Base-by-base conservation (phyloP, 2,329 filamentous ascomycete genomes). In the Cadophora sp. region DNA sequence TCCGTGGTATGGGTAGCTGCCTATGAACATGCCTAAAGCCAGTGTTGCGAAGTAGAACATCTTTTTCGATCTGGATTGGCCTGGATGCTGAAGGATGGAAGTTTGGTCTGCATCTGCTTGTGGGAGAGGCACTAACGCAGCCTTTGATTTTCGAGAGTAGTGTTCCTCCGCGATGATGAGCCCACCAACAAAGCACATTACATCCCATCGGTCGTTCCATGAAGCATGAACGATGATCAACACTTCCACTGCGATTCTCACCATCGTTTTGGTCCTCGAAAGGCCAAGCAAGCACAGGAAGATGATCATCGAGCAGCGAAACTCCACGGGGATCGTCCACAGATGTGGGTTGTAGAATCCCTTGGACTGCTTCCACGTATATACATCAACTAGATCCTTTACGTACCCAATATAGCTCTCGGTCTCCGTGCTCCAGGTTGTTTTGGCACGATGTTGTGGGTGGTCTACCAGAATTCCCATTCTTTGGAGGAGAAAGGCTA, bases 131-230 rank as follows among this genome's bases (percentile, higher is more conserved):
- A 6, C 6, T 13, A 5, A 41, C 6, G 9, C 55, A 3, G 55
- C n/a, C 16, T 43, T 22, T 9, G 27, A 27, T 63, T 69, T 62
- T 18, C 70, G 68, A 13, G 64, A 53, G 63, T 67, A 56, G 43
- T 68, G 63, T 4, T 71, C 51, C 50, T 71, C 69, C 22, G 65
- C 65, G 4, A 73, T 59, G 9, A 71, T 43, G 16, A 68, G 63
- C 6, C 68, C 71, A 16, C 62, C 59, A n/a, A 71, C 48, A 59
- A 71, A 73, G n/a, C 69, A 67, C 33, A 70, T 69, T 7, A 70
- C 20, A 36, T 73, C 47, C 11, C 58, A 59, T 30, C 65, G 64
- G n/a, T 59, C 67, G 33, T 60, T 53, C 58, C 51, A 71, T 8
- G 67, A 39, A 20, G 70, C 41, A 47, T 50, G 67, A 3, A 65